Conservation (phyloP, 192 early-diverging fungal species). For the Powellomyces hirtus region DNA sequence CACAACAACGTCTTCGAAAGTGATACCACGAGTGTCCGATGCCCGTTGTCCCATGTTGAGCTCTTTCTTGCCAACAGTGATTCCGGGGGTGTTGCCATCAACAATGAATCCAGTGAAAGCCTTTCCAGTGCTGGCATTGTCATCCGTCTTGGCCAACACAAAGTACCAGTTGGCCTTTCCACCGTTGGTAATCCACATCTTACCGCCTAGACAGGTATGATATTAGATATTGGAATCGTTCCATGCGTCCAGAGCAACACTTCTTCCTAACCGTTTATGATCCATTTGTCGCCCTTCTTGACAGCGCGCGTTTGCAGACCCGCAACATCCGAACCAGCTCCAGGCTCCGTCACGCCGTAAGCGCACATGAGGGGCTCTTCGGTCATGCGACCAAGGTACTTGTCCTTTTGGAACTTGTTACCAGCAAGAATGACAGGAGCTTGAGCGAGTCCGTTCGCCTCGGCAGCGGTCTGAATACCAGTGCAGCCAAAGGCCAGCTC, state of each 20-base stretch:
- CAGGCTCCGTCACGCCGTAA: slow-evolving; percentile 72
- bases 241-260: no score
- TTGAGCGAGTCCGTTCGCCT: slow-evolving; percentile 93
- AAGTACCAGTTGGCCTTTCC: slow-evolving; percentile 98
- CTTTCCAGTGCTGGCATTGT: slow-evolving; percentile 69
- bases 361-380: slow-evolving; percentile 94
- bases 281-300: slow-evolving; percentile 86
- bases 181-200: slow-evolving; percentile 99
- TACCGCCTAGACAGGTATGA: slow-evolving; percentile 77
- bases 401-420: slow-evolving; percentile 87
- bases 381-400: slow-evolving; percentile 95
- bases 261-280: slow-evolving; percentile 75
- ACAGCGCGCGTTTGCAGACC: slow-evolving; percentile 69
- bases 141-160: slow-evolving; percentile 86
- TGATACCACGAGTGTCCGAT: slow-evolving; percentile 86
- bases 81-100: slow-evolving; percentile 84
- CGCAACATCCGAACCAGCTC: slow-evolving; percentile 72
- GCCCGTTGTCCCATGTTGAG: slow-evolving; percentile 97
- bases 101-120: slow-evolving; percentile 97
- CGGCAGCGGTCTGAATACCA: slow-evolving; percentile 95
- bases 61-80: slow-evolving; percentile 91
- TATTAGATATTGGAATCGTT: slow-evolving; percentile 61
- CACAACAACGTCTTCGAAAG: slow-evolving; percentile 84
- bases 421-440: slow-evolving; percentile 87
- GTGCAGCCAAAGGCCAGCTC: slow-evolving; percentile 92